Percentiles rank a stretch among this genome's conserved stretches.
Evolutionary conservation across 1,284 basidiomycete species (phyloP).

Genomic region (Leccinum fallax): DNA sequence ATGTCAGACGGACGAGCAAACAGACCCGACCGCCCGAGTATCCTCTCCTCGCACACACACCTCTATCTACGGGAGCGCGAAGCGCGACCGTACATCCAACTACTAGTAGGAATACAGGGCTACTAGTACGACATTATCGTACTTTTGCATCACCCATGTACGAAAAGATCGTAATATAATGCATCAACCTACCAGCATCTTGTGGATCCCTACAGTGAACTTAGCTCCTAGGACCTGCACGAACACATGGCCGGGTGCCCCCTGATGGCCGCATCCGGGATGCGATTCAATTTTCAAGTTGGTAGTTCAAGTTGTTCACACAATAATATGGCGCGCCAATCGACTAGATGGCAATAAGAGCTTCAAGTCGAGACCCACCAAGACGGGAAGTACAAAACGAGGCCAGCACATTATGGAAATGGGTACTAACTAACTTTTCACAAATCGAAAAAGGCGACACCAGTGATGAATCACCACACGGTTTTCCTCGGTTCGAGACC

Average conservation of each 20-base stretch:
- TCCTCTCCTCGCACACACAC: no score
- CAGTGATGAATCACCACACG: background rate
- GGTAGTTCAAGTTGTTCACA: background rate
- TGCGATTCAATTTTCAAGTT: background rate
- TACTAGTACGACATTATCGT: no score
- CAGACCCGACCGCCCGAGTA: no score
- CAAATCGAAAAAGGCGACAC: conserved; percentile 13
- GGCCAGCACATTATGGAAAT: background rate
- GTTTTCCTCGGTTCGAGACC: conserved; percentile 28
- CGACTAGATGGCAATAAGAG: background rate
- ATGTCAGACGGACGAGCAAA: no score
- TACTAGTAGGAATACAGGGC: no score
- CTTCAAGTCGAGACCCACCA: background rate
- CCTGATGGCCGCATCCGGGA: background rate
- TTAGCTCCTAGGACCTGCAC: background rate
- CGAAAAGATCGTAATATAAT: no score
- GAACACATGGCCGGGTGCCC: background rate
- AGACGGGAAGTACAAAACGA: conserved; percentile 1
- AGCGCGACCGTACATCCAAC: no score
- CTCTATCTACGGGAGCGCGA: no score
- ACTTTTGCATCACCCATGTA: no score
- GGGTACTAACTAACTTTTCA: background rate
- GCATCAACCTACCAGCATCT: no score
- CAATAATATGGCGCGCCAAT: background rate
- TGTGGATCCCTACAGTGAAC: background rate